phyloP scores from a whole-genome alignment of 805 yeast species.

The Spencermartinsiella europaea region DNA sequence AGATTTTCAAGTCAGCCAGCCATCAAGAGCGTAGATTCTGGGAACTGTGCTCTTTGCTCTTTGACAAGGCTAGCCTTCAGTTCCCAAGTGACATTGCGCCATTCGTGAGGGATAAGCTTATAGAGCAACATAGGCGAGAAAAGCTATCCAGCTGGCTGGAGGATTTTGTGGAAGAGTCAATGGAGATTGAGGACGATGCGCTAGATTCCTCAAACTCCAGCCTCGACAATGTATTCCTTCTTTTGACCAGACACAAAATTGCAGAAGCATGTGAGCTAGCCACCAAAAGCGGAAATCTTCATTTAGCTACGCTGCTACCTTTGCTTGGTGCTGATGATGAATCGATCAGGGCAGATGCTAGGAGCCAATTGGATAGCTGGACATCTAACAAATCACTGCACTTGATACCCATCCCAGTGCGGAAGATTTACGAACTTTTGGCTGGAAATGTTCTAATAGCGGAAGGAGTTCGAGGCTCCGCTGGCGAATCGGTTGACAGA shows the following conservation, averaged over 20 bases:
- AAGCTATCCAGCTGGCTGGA: constrained; percentile 56
- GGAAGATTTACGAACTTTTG: constrained; percentile 60
- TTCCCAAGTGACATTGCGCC: constrained; percentile 22
- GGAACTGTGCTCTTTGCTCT: constrained; percentile 58
- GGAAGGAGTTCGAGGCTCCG: constrained; percentile 6
- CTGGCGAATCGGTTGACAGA: constrained; percentile 14
- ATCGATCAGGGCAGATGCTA: constrained; percentile 51
- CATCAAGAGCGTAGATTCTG: constrained; percentile 36
- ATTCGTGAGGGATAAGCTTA: constrained; percentile 19
- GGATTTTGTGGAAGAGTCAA: constrained; percentile 36
- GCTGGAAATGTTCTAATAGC: constrained; percentile 38
- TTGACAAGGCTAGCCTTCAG: constrained; percentile 38
- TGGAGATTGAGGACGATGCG: constrained; percentile 32
- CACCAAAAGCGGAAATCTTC: constrained; percentile 54
- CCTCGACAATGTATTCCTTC: constrained; percentile 47
- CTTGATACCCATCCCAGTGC: constrained; percentile 48
- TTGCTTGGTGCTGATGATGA: constrained; percentile 67
- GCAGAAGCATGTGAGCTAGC: constrained; percentile 60
- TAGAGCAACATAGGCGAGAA: constrained; percentile 36
- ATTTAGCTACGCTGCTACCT: constrained; percentile 65
- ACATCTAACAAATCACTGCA: constrained; percentile 35
- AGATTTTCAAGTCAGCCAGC: not conserved
- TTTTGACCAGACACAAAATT: constrained; percentile 46
- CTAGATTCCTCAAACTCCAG: constrained; percentile 34
- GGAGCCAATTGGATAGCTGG: constrained; percentile 66